A percentile compares a stretch with the other conserved stretches of the same genome.
Evolutionary conservation across 2,329 filamentous ascomycete species (phyloP).

Genomic region (Exophiala dermatitidis): DNA sequence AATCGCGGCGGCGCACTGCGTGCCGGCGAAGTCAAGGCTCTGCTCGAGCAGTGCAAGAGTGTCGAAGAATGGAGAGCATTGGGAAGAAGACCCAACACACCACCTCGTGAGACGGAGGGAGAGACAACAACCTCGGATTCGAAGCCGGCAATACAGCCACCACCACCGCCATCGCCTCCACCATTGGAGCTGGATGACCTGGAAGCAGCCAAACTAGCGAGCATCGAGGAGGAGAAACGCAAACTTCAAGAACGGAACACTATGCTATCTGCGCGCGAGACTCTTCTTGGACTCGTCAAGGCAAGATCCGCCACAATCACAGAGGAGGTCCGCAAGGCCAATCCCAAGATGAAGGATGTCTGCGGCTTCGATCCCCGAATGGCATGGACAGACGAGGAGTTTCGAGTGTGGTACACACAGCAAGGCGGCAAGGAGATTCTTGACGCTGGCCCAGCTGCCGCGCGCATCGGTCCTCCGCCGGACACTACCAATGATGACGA

Average conservation of each 20-base stretch:
- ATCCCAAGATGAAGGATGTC: slow-evolving; percentile 43
- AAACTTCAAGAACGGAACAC: slow-evolving; percentile 33
- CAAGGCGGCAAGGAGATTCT: slow-evolving; percentile 33
- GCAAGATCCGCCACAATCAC: slow-evolving; percentile 38
- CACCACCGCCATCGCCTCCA: too few relatives aligned
- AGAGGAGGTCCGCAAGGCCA: slow-evolving; percentile 39
- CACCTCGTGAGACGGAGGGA: slow-evolving; percentile 22
- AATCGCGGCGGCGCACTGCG: slow-evolving; percentile 23
- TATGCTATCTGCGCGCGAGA: slow-evolving; percentile 38
- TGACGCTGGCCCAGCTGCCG: slow-evolving; percentile 14
- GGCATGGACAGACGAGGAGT: slow-evolving; percentile 44
- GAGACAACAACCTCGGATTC: slow-evolving; percentile 2
- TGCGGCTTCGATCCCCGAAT: slow-evolving; percentile 44
- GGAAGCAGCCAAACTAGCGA: slow-evolving; percentile 34
- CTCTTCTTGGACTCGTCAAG: slow-evolving; percentile 38
- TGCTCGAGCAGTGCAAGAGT: slow-evolving; percentile 21
- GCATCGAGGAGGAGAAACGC: slow-evolving; percentile 32
- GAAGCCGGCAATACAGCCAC: slow-evolving; percentile 8
- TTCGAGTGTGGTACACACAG: slow-evolving; percentile 40
- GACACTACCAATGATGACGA: slow-evolving; percentile 7
- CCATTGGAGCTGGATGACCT: slow-evolving; percentile 29
- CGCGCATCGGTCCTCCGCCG: slow-evolving; percentile 29
- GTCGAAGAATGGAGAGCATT: slow-evolving; percentile 21
- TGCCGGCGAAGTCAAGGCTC: slow-evolving; percentile 25
- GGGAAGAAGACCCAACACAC: slow-evolving; percentile 27